phyloP scores from a whole-genome alignment of 176 grass and related monocot genomes.

The Panicum miliaceum region DNA sequence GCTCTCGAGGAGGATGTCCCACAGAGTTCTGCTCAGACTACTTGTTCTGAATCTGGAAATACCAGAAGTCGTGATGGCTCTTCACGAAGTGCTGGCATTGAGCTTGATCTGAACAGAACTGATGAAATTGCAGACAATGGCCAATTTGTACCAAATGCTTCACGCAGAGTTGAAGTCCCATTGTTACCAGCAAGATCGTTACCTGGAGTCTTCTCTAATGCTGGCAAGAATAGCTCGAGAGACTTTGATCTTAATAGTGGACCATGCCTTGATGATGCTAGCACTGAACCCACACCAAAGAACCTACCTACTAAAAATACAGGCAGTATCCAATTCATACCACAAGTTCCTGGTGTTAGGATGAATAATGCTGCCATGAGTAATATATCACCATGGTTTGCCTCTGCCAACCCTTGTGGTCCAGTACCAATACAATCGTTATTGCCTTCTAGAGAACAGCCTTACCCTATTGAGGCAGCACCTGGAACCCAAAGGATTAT shows the following conservation, averaged over 20 bases:
- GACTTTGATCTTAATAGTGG: constrained; percentile 85
- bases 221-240: constrained; percentile 49
- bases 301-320: constrained; percentile 51
- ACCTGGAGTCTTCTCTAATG: constrained; percentile 50
- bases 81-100: constrained; percentile 52
- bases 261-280: constrained; percentile 61
- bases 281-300: constrained; percentile 54
- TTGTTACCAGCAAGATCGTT: constrained; percentile 52
- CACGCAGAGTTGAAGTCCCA: constrained; percentile 50
- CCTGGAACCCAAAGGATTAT: constrained; percentile 64
- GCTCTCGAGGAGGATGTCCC: constrained; percentile 64
- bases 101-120: constrained; percentile 74
- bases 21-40: constrained; percentile 59
- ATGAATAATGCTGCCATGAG: constrained; percentile 65
- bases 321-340: constrained; percentile 63
- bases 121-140: constrained; percentile 65
- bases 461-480: constrained; percentile 59
- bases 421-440: constrained; percentile 71
- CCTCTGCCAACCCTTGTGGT: constrained; percentile 52
- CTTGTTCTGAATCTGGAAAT: constrained; percentile 59
- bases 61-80: constrained; percentile 55
- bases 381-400: constrained; percentile 72
- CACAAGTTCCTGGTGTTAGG: constrained; percentile 56
- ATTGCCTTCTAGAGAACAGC: constrained; percentile 74
- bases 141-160: constrained; percentile 48